These are phyloP conservation scores for Corinectria fuckeliana DNA, from an alignment of 2,329 filamentous ascomycete species.

Conservation along the genomic window DNA sequence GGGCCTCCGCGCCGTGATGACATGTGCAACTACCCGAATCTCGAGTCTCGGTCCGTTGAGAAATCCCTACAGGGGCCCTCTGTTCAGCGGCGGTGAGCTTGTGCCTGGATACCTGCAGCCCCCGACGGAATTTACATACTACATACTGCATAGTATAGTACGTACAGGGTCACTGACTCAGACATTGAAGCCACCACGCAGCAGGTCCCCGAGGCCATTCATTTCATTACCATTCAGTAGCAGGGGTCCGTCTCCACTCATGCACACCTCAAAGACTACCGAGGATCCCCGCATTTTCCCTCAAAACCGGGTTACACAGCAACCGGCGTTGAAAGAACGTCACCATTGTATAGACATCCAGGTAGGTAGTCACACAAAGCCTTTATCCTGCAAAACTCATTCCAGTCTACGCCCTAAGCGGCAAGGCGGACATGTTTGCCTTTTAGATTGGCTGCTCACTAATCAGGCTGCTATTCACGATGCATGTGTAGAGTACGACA, in stretches of 20 bases:
- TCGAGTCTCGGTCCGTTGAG: not conserved
- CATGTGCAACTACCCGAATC: constrained; percentile 13
- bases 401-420: no score
- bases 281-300: not conserved
- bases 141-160: no score
- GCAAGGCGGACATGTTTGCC: no score
- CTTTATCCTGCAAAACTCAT: no score
- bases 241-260: not conserved
- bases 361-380: no score
- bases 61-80: not conserved
- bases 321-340: not conserved
- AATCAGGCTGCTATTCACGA: no score
- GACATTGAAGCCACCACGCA: not conserved
- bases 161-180: not conserved
- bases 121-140: no score
- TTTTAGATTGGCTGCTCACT: no score
- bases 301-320: not conserved
- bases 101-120: not conserved
- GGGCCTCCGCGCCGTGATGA: constrained; percentile 19
- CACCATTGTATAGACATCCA: not conserved
- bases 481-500: no score
- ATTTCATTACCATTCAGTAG: not conserved
- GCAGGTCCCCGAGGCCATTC: not conserved
- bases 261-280: not conserved
- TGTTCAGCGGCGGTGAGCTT: not conserved